phyloP scores from a whole-genome alignment of 2,329 filamentous ascomycete species.

The Chaetomium globosum region DNA sequence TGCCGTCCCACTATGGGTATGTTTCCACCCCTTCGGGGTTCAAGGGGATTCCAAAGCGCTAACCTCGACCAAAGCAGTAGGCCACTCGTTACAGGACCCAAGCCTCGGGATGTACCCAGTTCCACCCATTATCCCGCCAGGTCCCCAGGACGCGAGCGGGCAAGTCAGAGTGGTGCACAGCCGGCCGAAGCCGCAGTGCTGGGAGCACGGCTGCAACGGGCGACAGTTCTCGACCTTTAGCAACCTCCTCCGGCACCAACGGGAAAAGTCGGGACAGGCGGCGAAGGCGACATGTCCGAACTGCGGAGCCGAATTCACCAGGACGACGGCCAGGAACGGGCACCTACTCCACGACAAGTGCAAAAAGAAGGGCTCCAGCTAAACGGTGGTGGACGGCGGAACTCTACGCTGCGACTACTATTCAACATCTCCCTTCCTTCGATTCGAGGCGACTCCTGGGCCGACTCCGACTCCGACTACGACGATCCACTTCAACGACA shows the following conservation, averaged over 20 bases:
- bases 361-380: constrained; percentile 64
- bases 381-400: not conserved
- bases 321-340: constrained; percentile 84
- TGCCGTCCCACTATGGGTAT: constrained; percentile 42
- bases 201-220: constrained; percentile 96
- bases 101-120: constrained; percentile 41
- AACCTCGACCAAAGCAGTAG: constrained; percentile 26
- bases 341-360: constrained; percentile 88
- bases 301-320: constrained; percentile 90
- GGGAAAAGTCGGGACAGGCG: constrained; percentile 90
- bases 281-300: constrained; percentile 86
- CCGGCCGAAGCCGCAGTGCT: constrained; percentile 91
- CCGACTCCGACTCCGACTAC: not conserved
- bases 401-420: not conserved
- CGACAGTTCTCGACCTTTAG: constrained; percentile 95
- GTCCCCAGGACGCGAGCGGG: constrained; percentile 37
- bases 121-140: constrained; percentile 35
- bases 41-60: constrained; percentile 6
- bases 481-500: not conserved
- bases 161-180: constrained; percentile 72
- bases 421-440: not conserved
- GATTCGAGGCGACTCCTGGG: not conserved
- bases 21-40: constrained; percentile 19
- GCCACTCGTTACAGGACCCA: constrained; percentile 33
- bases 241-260: constrained; percentile 87